These are phyloP conservation scores for Rhamnella rubrinervis DNA, from an alignment of 331 rosid species.

Conservation along the genomic window DNA sequence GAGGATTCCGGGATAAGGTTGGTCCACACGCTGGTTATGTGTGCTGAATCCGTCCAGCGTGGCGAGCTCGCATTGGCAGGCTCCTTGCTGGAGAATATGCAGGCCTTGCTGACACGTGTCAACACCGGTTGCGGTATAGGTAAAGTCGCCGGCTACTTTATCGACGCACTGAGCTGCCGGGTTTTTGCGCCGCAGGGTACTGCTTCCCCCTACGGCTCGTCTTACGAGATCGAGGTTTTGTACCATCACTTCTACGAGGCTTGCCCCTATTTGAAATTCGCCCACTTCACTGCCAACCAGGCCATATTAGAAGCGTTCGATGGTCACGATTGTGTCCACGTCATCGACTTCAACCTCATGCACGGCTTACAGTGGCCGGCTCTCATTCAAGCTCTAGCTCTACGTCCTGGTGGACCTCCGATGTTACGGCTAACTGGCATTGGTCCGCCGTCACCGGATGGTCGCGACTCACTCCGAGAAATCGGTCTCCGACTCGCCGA, in stretches of 20 bases:
- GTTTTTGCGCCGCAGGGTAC: conserved; percentile 34
- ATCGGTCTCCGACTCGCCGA: conserved; percentile 75
- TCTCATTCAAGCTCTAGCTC: conserved; percentile 74
- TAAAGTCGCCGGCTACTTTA: conserved; percentile 82
- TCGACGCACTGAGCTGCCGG: conserved; percentile 82
- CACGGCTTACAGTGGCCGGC: conserved; percentile 98
- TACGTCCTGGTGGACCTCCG: conserved; percentile 91
- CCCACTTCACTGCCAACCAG: conserved; percentile 91
- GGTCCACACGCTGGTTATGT: conserved; percentile 74
- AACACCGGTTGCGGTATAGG: conserved; percentile 76
- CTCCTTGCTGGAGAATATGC: conserved; percentile 78
- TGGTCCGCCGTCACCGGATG: conserved; percentile 93
- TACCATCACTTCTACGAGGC: conserved; percentile 87
- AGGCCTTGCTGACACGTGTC: conserved; percentile 49
- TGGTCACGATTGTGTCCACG: conserved; percentile 88
- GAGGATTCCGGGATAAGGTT: conserved; percentile 85
- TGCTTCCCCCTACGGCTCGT: conserved; percentile 23
- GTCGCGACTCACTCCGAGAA: conserved; percentile 82
- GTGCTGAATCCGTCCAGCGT: conserved; percentile 79
- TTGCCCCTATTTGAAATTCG: conserved; percentile 88
- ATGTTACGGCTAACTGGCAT: conserved; percentile 73
- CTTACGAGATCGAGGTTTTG: conserved; percentile 53
- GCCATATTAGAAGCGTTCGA: conserved; percentile 82
- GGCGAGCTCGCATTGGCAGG: conserved; percentile 69
- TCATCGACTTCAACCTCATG: conserved; percentile 85